A percentile compares a stretch with the other conserved stretches of the same genome.
Conservation (phyloP, 108 stramenopile genomes). For the Nitzschia sp. region DNA sequence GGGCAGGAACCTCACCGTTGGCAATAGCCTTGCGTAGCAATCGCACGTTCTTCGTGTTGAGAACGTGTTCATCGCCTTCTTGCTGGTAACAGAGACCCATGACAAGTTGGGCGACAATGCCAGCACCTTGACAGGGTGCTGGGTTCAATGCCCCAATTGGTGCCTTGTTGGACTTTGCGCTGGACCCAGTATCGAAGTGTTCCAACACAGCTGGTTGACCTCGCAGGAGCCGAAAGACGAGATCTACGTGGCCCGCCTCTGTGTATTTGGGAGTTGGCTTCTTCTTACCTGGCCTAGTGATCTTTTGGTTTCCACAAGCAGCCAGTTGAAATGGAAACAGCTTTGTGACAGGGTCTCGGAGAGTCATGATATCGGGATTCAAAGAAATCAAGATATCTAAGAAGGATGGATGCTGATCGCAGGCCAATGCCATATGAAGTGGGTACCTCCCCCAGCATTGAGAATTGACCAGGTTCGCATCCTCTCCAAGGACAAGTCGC, state of each 20-base stretch:
- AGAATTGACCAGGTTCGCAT: constrained; percentile 7
- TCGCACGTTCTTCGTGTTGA: neutral
- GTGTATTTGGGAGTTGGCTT: neutral
- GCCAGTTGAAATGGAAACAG: constrained; percentile 42
- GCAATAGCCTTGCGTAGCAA: constrained; percentile 13
- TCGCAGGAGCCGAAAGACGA: constrained; percentile 19
- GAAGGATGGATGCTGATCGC: constrained; percentile 18
- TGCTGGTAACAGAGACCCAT: constrained; percentile 14
- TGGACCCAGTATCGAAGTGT: neutral
- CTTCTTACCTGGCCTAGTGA: neutral
- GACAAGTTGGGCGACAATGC: constrained; percentile 15
- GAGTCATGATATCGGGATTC: neutral
- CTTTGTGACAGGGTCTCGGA: constrained; percentile 29
- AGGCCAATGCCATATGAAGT: constrained; percentile 38
- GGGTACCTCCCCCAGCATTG: constrained; percentile 29
- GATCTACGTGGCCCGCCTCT: neutral
- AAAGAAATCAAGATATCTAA: constrained; percentile 19
- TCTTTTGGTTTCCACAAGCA: neutral
- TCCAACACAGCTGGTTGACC: constrained; percentile 11
- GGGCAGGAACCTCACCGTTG: neutral
- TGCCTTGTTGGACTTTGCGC: neutral
- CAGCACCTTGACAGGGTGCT: too few relatives aligned
- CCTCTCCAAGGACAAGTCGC: constrained; percentile 23
- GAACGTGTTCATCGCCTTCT: neutral
- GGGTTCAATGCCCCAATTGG: too few relatives aligned